phyloP scores from a whole-genome alignment of 768 basidiomycete genomes.

The Mycena vitilis region DNA sequence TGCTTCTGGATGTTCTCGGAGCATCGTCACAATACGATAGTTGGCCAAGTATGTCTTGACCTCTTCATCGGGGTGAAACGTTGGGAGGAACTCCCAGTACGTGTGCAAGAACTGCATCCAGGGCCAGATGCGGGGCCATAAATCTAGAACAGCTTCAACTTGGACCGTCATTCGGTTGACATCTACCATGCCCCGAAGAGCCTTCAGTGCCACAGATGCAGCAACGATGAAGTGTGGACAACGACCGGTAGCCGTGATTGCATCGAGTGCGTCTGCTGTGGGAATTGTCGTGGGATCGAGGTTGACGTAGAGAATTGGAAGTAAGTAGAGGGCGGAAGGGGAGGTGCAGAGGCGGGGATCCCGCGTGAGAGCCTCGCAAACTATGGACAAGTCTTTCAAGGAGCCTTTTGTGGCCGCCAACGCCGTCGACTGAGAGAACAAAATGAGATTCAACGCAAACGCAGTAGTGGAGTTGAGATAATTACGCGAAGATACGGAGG shows the following conservation, averaged over 20 bases:
- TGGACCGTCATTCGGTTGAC: neutral
- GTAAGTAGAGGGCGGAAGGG: neutral
- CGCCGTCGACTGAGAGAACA: neutral
- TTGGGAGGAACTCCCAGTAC: conserved; percentile 8
- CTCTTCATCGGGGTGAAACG: neutral
- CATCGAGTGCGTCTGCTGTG: neutral
- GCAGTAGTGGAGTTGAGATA: too few relatives aligned
- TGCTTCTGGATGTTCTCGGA: neutral
- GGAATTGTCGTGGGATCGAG: conserved; percentile 11
- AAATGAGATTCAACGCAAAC: neutral
- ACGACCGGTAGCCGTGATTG: neutral
- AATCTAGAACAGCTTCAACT: neutral
- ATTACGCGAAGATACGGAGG: neutral
- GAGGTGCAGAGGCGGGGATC: neutral
- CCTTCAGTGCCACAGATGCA: neutral
- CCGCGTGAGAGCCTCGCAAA: neutral
- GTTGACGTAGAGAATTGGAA: neutral
- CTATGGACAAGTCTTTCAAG: neutral
- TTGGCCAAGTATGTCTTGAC: neutral
- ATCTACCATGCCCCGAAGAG: neutral
- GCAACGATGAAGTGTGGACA: neutral
- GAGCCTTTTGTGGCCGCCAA: neutral
- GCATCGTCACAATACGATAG: neutral
- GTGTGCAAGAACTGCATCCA: conserved; percentile 9
- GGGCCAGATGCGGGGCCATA: conserved; percentile 5